A percentile compares a stretch with the other conserved stretches of the same genome.
Evolutionary conservation across 2,329 filamentous ascomycete genomes (phyloP).

Genomic region (Aaosphaeria arxii): DNA sequence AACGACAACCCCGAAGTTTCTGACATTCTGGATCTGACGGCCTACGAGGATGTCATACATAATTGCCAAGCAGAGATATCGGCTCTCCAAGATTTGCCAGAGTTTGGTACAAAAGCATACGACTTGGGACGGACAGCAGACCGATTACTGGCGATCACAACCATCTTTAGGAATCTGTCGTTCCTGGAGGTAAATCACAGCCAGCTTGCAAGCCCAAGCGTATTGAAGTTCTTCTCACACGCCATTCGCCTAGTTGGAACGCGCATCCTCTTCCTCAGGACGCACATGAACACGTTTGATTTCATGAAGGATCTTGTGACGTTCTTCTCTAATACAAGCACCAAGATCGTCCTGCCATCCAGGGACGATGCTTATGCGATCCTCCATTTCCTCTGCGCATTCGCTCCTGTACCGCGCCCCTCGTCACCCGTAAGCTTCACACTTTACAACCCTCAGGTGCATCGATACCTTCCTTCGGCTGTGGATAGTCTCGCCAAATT

Average conservation of each 20-base stretch:
- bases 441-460: conserved; percentile 73
- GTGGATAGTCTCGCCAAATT: conserved; percentile 90
- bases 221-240: conserved; percentile 80
- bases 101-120: conserved; percentile 74
- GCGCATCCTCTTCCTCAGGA: conserved; percentile 79
- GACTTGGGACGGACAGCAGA: conserved; percentile 85
- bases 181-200: conserved; percentile 77
- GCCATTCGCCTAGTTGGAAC: conserved; percentile 86
- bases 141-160: conserved; percentile 83
- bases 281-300: conserved; percentile 81
- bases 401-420: conserved; percentile 76
- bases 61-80: conserved; percentile 73
- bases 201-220: conserved; percentile 69
- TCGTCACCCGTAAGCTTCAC: conserved; percentile 67
- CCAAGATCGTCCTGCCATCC: conserved; percentile 74
- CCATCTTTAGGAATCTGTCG: conserved; percentile 87
- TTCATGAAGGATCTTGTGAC: conserved; percentile 96
- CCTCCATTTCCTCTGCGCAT: conserved; percentile 84
- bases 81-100: conserved; percentile 66
- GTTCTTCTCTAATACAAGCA: conserved; percentile 83
- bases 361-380: conserved; percentile 85
- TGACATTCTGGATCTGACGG: conserved; percentile 75
- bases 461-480: conserved; percentile 85
- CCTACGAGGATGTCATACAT: conserved; percentile 85
- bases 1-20: conserved; percentile 83